These are phyloP conservation scores for Malassezia nana DNA, from an alignment of 1,284 basidiomycete species.

Conservation along the genomic window DNA sequence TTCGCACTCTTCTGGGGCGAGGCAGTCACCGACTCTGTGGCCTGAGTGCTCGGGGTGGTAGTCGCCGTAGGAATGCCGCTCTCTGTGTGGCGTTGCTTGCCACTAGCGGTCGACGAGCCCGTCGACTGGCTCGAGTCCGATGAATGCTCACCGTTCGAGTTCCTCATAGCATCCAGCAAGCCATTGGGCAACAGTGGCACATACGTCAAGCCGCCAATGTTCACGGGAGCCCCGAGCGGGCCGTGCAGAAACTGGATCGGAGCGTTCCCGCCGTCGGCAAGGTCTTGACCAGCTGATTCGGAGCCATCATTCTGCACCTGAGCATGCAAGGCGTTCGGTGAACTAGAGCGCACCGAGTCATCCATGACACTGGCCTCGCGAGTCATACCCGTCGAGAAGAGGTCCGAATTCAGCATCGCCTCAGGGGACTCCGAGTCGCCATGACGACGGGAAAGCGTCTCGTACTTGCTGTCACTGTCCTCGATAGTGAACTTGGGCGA, in stretches of 20 bases:
- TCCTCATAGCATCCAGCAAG: background rate
- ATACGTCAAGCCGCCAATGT: background rate
- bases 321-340: background rate
- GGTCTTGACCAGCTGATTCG: too few relatives aligned
- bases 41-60: background rate
- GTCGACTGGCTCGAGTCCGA: too few relatives aligned
- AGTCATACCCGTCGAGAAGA: background rate
- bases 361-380: background rate
- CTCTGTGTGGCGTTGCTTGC: too few relatives aligned
- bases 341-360: background rate
- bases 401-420: background rate
- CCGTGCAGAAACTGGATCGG: background rate
- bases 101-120: too few relatives aligned
- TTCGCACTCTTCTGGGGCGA: background rate
- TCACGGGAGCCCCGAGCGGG: background rate
- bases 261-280: too few relatives aligned
- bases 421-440: background rate
- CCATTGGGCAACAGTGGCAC: background rate
- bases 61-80: too few relatives aligned
- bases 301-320: background rate
- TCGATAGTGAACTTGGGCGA: constrained; percentile 16
- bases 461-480: constrained; percentile 4
- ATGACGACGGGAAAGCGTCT: background rate
- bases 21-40: background rate
- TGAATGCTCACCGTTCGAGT: too few relatives aligned